Conservation (phyloP, 1,284 basidiomycete genomes). For the Leccinum fuscescens region DNA sequence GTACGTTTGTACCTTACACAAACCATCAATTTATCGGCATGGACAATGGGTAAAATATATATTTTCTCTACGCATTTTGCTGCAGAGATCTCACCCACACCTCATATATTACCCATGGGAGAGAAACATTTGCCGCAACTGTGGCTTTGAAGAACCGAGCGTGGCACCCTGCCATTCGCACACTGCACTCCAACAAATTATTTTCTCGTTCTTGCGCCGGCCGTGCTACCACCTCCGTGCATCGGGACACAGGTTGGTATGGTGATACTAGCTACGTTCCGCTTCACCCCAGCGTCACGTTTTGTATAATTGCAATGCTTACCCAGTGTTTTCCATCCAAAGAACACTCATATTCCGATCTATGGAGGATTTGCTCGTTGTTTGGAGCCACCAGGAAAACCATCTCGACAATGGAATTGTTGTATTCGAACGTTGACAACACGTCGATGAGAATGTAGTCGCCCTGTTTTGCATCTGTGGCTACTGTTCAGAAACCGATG, state of each 20-base stretch:
- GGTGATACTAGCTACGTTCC: conserved; percentile 17
- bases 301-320: conserved; percentile 17
- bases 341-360: conserved; percentile 40
- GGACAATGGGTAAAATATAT: not conserved
- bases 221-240: not conserved
- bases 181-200: conserved; percentile 37
- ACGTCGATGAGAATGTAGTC: conserved; percentile 50
- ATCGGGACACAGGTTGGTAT: conserved; percentile 10
- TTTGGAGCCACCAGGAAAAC: conserved; percentile 44
- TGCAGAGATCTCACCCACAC: conserved; percentile 40
- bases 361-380: conserved; percentile 40
- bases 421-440: conserved; percentile 30
- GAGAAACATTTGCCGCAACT: conserved; percentile 30
- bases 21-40: not conserved
- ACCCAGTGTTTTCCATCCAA: conserved; percentile 45
- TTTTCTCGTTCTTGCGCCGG: not conserved
- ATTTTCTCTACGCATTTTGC: conserved; percentile 5
- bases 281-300: not conserved
- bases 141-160: conserved; percentile 39
- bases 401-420: conserved; percentile 36
- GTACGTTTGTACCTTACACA: not conserved
- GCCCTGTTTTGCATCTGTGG: conserved; percentile 36
- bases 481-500: conserved; percentile 9
- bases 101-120: conserved; percentile 47
- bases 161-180: conserved; percentile 18